These are phyloP conservation scores for Aspergillus latus DNA, from an alignment of 2,329 filamentous ascomycete genomes.

Conservation along the genomic window DNA sequence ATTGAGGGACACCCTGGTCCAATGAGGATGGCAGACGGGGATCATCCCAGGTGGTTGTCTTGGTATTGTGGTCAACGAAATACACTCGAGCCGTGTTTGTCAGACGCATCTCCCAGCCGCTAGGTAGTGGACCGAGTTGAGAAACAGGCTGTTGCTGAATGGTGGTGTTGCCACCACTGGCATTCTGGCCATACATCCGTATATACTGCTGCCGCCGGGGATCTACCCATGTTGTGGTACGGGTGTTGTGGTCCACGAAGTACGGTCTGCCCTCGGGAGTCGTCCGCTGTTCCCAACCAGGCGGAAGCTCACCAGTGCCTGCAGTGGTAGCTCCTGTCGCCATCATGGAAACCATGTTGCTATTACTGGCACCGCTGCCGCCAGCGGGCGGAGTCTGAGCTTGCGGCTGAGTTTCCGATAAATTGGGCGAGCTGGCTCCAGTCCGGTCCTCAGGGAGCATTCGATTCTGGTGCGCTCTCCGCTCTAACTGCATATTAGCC, in stretches of 20 bases:
- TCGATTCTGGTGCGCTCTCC: slow-evolving; percentile 89
- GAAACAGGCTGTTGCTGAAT: slow-evolving; percentile 98
- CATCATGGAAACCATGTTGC: slow-evolving; percentile 76
- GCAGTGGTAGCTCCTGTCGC: slow-evolving; percentile 92
- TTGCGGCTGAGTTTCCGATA: slow-evolving; percentile 53
- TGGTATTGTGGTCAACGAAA: slow-evolving; percentile 99
- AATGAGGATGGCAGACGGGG: slow-evolving; percentile 90
- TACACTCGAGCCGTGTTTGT: slow-evolving; percentile 98
- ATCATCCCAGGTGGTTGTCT: slow-evolving; percentile 99
- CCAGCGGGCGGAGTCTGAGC: slow-evolving; percentile 47
- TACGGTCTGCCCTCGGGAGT: slow-evolving; percentile 94
- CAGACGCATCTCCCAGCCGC: slow-evolving; percentile 98
- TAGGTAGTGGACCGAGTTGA: slow-evolving; percentile 89
- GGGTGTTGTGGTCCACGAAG: slow-evolving; percentile 97
- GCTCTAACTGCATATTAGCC: slow-evolving; percentile 88
- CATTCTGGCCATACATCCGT: slow-evolving; percentile 93
- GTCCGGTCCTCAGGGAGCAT: slow-evolving; percentile 95
- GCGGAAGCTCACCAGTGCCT: slow-evolving; percentile 89
- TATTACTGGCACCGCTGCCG: slow-evolving; percentile 40
- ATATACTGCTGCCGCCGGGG: slow-evolving; percentile 97
- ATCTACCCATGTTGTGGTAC: slow-evolving; percentile 98
- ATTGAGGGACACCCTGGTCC: slow-evolving; percentile 97
- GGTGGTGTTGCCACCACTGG: slow-evolving; percentile 68
- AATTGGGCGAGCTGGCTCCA: slow-evolving; percentile 84
- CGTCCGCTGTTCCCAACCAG: slow-evolving; percentile 94